Conservation (phyloP, 129 eudicot genomes). For the Kitagawia praeruptora region DNA sequence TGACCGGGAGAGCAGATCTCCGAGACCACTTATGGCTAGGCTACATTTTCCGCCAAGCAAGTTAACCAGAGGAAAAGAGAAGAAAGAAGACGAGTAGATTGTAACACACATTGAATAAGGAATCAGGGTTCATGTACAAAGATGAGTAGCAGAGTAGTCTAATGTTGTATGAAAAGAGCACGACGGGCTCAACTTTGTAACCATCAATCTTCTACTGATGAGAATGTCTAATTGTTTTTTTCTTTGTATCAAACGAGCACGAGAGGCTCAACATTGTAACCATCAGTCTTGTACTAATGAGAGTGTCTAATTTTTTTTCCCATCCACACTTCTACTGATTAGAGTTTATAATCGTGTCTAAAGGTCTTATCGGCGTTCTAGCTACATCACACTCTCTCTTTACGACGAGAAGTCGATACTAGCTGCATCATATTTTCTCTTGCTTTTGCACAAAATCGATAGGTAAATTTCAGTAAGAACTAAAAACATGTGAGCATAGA, state of each 20-base stretch:
- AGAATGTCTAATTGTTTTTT: not conserved
- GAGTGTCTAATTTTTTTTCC: not conserved
- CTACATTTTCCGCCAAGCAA: conserved; percentile 77
- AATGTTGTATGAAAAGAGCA: not conserved
- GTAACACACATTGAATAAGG: not conserved
- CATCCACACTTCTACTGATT: not conserved
- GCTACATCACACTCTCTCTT: not conserved
- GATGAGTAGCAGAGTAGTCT: conserved; percentile 14
- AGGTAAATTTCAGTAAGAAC: too few species aligned
- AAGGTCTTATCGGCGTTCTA: not conserved
- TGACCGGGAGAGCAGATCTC: conserved; percentile 58
- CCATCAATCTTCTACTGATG: not conserved
- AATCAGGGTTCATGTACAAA: conserved; percentile 4
- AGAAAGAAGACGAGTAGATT: conserved; percentile 22
- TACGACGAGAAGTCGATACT: too few species aligned
- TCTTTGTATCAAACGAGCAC: not conserved
- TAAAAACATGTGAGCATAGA: too few species aligned
- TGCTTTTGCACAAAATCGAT: too few species aligned
- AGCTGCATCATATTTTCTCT: too few species aligned
- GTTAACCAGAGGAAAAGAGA: conserved; percentile 33
- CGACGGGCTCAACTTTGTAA: not conserved
- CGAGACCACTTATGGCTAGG: conserved; percentile 75
- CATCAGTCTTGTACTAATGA: not conserved
- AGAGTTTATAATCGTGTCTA: not conserved
- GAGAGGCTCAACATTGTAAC: not conserved